Conservation (phyloP, 768 basidiomycete species). For the Russula dissimulans region DNA sequence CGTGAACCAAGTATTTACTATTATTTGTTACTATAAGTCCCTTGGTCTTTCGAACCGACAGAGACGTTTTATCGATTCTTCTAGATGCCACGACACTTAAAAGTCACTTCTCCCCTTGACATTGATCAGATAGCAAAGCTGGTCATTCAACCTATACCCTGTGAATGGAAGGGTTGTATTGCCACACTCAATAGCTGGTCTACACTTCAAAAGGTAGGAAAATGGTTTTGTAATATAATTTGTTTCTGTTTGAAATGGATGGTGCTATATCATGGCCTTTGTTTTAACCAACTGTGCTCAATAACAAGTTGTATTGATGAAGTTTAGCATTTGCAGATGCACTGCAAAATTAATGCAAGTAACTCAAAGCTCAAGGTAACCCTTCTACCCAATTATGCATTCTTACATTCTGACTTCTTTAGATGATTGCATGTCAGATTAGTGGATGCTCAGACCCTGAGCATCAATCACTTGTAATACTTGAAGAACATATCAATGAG, state of each 20-base stretch:
- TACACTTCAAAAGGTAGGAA: constrained; percentile 9
- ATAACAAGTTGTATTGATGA: too few relatives aligned
- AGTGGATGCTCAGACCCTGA: not conserved
- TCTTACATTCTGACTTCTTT: not conserved
- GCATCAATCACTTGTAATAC: not conserved
- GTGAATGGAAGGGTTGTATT: constrained; percentile 5
- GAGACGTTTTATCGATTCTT: too few relatives aligned
- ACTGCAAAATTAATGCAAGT: not conserved
- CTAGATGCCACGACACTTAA: not conserved
- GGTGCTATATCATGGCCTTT: too few relatives aligned
- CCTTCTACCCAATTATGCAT: not conserved
- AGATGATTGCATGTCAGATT: not conserved
- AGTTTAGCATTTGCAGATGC: not conserved
- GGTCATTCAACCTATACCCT: constrained; percentile 10
- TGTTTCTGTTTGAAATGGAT: too few relatives aligned
- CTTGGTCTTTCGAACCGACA: too few relatives aligned
- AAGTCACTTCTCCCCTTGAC: not conserved
- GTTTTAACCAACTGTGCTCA: not conserved
- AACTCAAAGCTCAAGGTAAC: not conserved
- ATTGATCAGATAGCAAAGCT: constrained; percentile 18
- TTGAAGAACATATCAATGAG: not conserved
- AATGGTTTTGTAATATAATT: not conserved
- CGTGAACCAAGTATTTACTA: not conserved
- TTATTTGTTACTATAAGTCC: not conserved
- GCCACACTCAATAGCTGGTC: constrained; percentile 4